These are phyloP conservation scores for Populus deltoides DNA, from an alignment of 345 rosid genomes.

Conservation along the genomic window DNA sequence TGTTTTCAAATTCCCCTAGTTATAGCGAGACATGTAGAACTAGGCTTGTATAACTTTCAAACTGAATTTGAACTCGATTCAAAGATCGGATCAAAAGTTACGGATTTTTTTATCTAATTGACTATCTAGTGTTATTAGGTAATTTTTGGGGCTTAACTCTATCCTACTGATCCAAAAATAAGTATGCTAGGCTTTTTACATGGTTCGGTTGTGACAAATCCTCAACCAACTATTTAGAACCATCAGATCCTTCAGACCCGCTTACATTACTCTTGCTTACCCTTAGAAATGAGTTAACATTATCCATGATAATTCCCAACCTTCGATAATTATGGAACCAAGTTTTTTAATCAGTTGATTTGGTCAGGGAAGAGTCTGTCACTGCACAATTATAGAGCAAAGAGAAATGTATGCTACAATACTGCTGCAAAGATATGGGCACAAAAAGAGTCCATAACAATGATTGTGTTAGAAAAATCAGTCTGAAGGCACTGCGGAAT, in stretches of 20 bases:
- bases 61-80: too few species aligned
- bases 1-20: too few species aligned
- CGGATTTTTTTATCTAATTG: accelerated
- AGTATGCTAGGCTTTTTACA: too few species aligned
- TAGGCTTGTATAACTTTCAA: too few species aligned
- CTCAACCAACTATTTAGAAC: too few species aligned
- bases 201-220: too few species aligned
- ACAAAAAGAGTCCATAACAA: slow-evolving; percentile 5
- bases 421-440: slow-evolving; percentile 33
- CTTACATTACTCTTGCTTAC: background rate
- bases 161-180: too few species aligned
- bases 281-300: slow-evolving; percentile 16
- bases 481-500: slow-evolving; percentile 7
- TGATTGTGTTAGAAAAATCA: slow-evolving; percentile 22
- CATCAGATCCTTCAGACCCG: too few species aligned
- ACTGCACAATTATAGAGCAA: background rate
- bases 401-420: slow-evolving; percentile 17
- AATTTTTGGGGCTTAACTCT: too few species aligned
- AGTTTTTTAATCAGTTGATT: background rate
- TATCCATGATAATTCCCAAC: slow-evolving; percentile 16
- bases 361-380: background rate
- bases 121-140: accelerated
- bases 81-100: too few species aligned
- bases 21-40: too few species aligned
- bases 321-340: slow-evolving; percentile 8